Evolutionary conservation across 164 flowering plant species (phyloP), one percentile per base, ranked within the genome.

Genomic region (Dillenia suffruticosa): DNA sequence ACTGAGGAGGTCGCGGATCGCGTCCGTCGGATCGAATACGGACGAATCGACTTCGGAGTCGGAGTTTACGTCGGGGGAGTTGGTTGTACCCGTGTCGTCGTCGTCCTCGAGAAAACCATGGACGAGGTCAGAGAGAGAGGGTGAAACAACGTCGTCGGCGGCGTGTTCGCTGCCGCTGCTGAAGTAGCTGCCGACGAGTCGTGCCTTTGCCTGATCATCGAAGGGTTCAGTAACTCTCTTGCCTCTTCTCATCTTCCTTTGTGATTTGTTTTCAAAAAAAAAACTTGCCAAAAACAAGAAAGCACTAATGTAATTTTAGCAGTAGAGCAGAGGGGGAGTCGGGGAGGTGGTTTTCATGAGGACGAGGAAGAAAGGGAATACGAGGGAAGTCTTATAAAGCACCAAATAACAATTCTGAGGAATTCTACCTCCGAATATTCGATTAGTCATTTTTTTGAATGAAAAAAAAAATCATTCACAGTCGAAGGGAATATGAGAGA

Each of bases 151-250:
- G 26, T 67, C 68, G 40, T 51, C 70, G 51, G 62, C 77, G 48
- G 81, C 81, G 77, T 83, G 85, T 32, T 86, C 92, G 76, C 95
- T 87, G 12, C 95, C 91, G 71, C 93, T 81, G 70, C 85, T 84
- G 57, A 45, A 74, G 62, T 63, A 64, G 15, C 71, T 61, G 13
- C 85, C 88, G 70, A 82, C 58, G 67, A 86, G 70, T 53, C 82
- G 75, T 6, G 83, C 87, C 70, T 67, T 85, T 50, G 67, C 81
- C 48, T 63, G 49, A 15, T 82, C 93, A 63, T 77, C 74, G 32
- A 90, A 74, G 46, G 83, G 88, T 61, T 77, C 85, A 24, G 84
- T 84, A 49, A 80, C 81, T 56, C 82, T 66, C 68, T 74, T 84
- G 5, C 68, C 26, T 46, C 81, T 68, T 32, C 40, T 32, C 40